phyloP scores from a whole-genome alignment of 225 moss, liverwort and hornwort species.

The Marchantia paleacea region DNA sequence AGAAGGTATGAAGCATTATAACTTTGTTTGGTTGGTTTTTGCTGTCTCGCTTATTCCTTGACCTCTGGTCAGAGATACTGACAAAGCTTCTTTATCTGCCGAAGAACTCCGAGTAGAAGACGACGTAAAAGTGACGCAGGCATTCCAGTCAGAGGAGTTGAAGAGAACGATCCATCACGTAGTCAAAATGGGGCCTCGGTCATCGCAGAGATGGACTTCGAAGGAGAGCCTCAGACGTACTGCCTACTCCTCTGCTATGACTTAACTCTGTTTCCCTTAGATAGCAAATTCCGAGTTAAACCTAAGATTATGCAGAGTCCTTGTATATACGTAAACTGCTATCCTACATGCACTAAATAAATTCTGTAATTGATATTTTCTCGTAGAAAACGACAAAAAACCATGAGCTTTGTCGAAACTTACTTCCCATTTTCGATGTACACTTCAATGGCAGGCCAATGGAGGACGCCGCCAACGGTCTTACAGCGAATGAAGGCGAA shows the following conservation, averaged over 20 bases:
- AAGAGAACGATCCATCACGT: constrained; percentile 11
- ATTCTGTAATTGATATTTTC: no score
- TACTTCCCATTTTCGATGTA: background rate
- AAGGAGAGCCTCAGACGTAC: constrained; percentile 19
- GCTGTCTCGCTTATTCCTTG: background rate
- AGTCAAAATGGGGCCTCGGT: constrained; percentile 26
- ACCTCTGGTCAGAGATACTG: background rate
- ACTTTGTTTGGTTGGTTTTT: background rate
- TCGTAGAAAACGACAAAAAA: no score
- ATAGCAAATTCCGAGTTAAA: background rate
- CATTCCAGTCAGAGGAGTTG: constrained; percentile 36
- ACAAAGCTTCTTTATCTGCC: constrained; percentile 2
- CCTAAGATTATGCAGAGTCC: background rate
- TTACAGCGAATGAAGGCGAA: background rate
- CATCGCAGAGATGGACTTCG: constrained; percentile 32
- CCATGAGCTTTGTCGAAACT: background rate
- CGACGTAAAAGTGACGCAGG: constrained; percentile 39
- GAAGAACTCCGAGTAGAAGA: constrained; percentile 37
- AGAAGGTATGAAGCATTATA: constrained; percentile 25
- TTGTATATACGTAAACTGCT: no score
- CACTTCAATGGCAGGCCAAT: background rate
- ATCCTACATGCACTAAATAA: no score
- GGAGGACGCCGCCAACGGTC: background rate
- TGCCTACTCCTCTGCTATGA: no score
- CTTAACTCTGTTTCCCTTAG: background rate